Percentiles rank a stretch among this genome's conserved stretches.
phyloP scores from a whole-genome alignment of 257 asterid species.

The Nicotiana knightiana region DNA sequence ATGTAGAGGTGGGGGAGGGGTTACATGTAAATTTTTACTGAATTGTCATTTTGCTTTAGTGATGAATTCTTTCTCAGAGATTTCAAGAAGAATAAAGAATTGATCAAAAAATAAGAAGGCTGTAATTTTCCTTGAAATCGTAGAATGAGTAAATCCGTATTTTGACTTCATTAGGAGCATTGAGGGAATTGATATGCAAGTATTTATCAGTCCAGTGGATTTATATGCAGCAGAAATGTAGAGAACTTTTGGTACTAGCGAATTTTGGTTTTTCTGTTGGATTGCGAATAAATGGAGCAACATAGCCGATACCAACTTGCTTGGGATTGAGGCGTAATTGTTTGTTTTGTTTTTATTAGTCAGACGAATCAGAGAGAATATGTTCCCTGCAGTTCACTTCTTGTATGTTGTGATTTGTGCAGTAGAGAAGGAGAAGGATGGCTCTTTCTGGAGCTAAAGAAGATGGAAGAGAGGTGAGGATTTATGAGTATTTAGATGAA shows the following conservation, averaged over 20 bases:
- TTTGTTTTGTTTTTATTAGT: neutral
- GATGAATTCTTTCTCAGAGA: neutral
- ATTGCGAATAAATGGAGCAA: no score
- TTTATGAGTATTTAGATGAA: constrained; percentile 58
- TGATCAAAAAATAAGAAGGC: no score
- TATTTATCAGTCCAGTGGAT: neutral
- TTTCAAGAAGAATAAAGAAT: neutral
- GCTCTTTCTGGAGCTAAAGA: constrained; percentile 39
- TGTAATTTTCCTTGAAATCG: no score
- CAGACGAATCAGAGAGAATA: no score
- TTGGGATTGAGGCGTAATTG: neutral
- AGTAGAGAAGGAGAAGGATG: constrained; percentile 52
- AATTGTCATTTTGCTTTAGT: neutral
- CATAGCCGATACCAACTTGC: neutral
- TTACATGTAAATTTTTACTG: neutral
- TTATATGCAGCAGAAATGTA: neutral
- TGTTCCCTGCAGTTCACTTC: no score
- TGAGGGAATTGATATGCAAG: neutral
- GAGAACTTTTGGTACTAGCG: neutral
- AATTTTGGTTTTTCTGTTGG: no score
- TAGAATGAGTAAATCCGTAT: neutral
- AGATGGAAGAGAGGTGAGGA: constrained; percentile 55
- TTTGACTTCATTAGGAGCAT: neutral
- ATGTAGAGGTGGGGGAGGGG: no score
- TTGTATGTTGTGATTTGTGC: constrained; percentile 6